phyloP scores from a whole-genome alignment of 352 stramenopile species.

The Aphanomyces cochlioides region DNA sequence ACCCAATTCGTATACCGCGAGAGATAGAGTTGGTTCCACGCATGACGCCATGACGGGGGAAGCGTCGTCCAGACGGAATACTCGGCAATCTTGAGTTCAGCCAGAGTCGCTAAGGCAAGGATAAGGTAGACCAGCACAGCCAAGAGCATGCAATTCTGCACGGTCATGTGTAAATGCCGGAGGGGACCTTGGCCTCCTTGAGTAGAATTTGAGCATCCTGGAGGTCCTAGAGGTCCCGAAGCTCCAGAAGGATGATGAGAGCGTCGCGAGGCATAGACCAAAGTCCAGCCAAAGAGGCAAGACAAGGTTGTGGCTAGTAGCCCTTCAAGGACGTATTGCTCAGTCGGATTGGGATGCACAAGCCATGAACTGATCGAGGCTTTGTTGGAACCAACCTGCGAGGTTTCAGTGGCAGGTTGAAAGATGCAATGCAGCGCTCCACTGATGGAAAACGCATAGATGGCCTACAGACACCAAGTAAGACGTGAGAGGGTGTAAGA shows the following conservation, averaged over 20 bases:
- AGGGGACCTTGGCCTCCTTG: not conserved
- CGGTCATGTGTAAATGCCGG: not conserved
- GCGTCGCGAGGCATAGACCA: not conserved
- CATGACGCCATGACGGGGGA: not conserved
- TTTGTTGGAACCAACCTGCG: too few relatives aligned
- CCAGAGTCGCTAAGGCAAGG: not conserved
- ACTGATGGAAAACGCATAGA: constrained; percentile 16
- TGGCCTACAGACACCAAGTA: not conserved
- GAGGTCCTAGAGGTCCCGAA: not conserved
- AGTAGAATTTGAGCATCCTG: too few relatives aligned
- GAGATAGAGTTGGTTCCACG: not conserved
- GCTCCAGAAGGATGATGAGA: not conserved
- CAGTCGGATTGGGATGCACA: not conserved
- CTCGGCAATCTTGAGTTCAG: not conserved
- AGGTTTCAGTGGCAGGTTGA: not conserved
- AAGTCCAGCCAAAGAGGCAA: too few relatives aligned
- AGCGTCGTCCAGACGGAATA: constrained; percentile 9
- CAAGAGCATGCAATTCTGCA: not conserved
- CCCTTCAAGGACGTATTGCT: constrained; percentile 3
- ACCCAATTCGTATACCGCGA: not conserved
- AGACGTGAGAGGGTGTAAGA: not conserved
- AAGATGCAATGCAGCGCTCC: not conserved
- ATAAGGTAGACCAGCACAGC: not conserved
- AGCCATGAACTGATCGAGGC: not conserved
- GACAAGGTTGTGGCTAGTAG: not conserved